phyloP scores from a whole-genome alignment of 2,329 filamentous ascomycete genomes.

The Herpomyces periplanetae region DNA sequence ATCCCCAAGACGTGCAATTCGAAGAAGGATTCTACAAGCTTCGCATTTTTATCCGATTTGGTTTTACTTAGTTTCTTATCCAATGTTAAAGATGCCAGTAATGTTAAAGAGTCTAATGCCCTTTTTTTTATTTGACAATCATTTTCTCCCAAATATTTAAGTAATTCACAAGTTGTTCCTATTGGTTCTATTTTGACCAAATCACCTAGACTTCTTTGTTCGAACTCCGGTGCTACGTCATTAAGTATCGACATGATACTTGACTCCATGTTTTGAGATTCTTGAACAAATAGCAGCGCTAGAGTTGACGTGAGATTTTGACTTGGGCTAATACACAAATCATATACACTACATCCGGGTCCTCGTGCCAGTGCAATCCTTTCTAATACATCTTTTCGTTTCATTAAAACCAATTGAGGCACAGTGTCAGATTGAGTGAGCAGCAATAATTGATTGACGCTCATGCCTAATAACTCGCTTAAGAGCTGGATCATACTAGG shows the following conservation, averaged over 20 bases:
- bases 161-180: conserved; percentile 32
- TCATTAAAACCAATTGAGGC: conserved; percentile 45
- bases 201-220: conserved; percentile 19
- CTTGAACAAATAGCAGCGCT: conserved; percentile 17
- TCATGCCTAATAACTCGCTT: conserved; percentile 39
- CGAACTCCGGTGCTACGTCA: conserved; percentile 27
- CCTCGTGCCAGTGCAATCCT: conserved; percentile 32
- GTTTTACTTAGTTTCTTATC: conserved; percentile 10
- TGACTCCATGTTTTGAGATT: conserved; percentile 12
- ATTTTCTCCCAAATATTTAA: conserved; percentile 38
- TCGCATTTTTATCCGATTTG: conserved; percentile 11
- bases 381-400: conserved; percentile 34
- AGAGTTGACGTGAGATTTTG: conserved; percentile 18
- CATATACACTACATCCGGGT: conserved; percentile 14
- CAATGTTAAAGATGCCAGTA: conserved; percentile 13
- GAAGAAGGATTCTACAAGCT: conserved; percentile 30
- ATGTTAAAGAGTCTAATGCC: conserved; percentile 13
- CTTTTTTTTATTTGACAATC: conserved; percentile 12
- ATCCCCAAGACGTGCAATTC: conserved; percentile 51
- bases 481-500: conserved; percentile 49
- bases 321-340: conserved; percentile 16
- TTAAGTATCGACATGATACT: conserved; percentile 26
- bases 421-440: conserved; percentile 42
- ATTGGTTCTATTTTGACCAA: conserved; percentile 36
- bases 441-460: conserved; percentile 28